Base-by-base conservation (phyloP, 1,284 basidiomycete species). In the Fomitopsis palustris region DNA sequence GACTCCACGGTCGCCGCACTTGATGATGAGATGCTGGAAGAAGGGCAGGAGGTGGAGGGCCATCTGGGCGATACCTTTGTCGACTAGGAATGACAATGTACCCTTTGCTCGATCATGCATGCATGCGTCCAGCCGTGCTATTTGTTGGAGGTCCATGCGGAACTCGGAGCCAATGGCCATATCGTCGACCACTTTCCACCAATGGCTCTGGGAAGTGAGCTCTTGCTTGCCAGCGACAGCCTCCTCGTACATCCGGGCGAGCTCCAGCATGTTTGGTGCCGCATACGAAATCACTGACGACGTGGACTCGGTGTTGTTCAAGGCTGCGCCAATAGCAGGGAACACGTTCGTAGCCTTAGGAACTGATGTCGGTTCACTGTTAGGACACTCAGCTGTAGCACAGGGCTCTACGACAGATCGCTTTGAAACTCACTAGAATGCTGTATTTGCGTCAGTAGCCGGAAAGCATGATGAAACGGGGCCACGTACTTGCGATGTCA, bases 281-380 rank as follows among this genome's bases (percentile, higher is more conserved):
- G 86, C 79, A 64, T 86, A 92, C 3, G 86, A 76, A 39, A 95
- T 77, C 2, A 84, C 82, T 3, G 86, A 70, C 42, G 65, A 67
- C 14, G 62, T 60, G 39, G 65, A 54, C 19, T 68, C 60, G 27
- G 59, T 69, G 6, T 68, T 67, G 42, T 62, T 49, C 14, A 77
- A 53, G 47, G 74, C 71, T 6, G 76, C 66, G 14, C 73, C 65
- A 57, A 96, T 75, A 0, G 90, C 86, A 0, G 86, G 81, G 9
- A 96, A 69, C 49, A 98, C 84, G 2, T 81, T 77, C 2, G 78
- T 77, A 2, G 91, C 88, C 75, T 98, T 98, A 33, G 81, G 75
- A 10, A 90, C 80, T 0, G 95, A 96, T 0, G 96, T 98, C 0
- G 96, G 95, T 74, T 98, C 88, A 66, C 87, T 89, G 62, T 27